Conservation (phyloP, 108 stramenopile species). For the Craspedostauros australis region DNA sequence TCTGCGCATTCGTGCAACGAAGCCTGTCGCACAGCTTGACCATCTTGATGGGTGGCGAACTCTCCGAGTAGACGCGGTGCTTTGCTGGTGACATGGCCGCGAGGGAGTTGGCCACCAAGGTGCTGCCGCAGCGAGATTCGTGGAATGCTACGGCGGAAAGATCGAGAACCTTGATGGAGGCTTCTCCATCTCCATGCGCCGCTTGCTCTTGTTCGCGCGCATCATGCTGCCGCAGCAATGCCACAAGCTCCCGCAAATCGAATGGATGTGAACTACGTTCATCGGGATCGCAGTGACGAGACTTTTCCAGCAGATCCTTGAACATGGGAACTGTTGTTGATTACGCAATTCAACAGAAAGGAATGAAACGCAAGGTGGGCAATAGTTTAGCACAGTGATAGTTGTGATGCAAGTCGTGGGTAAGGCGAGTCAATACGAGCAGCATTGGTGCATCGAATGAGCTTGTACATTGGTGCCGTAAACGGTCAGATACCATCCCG, state of each 20-base stretch:
- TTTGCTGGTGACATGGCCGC: slow-evolving; percentile 62
- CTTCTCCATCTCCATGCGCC: slow-evolving; percentile 13
- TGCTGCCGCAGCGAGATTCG: slow-evolving; percentile 89
- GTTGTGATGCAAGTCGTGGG: too few species aligned
- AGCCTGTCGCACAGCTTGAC: slow-evolving; percentile 40
- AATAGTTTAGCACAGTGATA: neutral
- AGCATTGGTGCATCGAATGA: too few species aligned
- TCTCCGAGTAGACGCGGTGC: slow-evolving; percentile 75
- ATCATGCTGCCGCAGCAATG: neutral
- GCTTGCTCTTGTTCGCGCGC: neutral
- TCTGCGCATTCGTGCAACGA: slow-evolving; percentile 32
- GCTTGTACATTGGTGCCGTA: too few species aligned
- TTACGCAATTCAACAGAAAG: neutral
- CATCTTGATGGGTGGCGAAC: slow-evolving; percentile 48
- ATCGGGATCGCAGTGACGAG: slow-evolving; percentile 16
- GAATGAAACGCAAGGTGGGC: neutral
- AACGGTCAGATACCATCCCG: too few species aligned
- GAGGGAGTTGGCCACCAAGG: slow-evolving; percentile 87
- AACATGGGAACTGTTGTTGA: slow-evolving; percentile 41
- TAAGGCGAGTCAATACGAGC: too few species aligned
- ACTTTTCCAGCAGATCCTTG: slow-evolving; percentile 27
- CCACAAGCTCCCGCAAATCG: slow-evolving; percentile 38
- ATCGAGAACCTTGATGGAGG: slow-evolving; percentile 7
- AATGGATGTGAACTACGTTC: slow-evolving; percentile 35
- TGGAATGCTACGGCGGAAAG: slow-evolving; percentile 90